phyloP scores from a whole-genome alignment of 768 basidiomycete species.

The Galerina marginata region DNA sequence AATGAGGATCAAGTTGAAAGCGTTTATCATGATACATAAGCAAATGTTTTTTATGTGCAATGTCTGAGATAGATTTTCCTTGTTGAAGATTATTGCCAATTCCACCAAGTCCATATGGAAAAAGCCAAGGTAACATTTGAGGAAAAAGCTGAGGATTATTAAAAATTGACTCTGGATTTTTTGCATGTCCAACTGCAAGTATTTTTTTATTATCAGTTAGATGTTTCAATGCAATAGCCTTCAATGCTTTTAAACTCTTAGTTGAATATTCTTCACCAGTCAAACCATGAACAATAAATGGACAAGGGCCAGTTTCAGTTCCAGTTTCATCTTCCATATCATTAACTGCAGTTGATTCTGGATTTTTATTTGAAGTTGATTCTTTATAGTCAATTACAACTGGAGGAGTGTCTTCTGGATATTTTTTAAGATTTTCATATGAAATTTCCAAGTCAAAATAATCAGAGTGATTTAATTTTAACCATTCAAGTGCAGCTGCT shows the following conservation, averaged over 20 bases:
- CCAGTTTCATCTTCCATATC: slow-evolving; percentile 34
- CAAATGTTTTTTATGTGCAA: slow-evolving; percentile 30
- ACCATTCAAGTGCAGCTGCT: slow-evolving; percentile 35
- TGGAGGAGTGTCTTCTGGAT: slow-evolving; percentile 27
- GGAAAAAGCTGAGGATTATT: slow-evolving; percentile 43
- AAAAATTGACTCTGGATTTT: slow-evolving; percentile 33
- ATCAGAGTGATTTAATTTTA: slow-evolving; percentile 40
- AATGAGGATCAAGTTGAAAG: slow-evolving; percentile 41
- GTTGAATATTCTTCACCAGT: slow-evolving; percentile 29
- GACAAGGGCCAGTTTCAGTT: slow-evolving; percentile 31
- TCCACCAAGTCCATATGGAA: slow-evolving; percentile 43
- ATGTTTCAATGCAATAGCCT: slow-evolving; percentile 30
- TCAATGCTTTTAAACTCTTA: slow-evolving; percentile 22
- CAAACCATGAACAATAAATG: slow-evolving; percentile 44
- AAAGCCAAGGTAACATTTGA: slow-evolving; percentile 45
- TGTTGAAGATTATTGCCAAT: slow-evolving; percentile 19
- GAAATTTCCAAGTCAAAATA: slow-evolving; percentile 38
- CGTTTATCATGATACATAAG: slow-evolving; percentile 46
- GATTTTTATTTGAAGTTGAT: slow-evolving; percentile 16
- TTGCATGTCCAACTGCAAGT: slow-evolving; percentile 33
- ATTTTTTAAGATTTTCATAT: slow-evolving; percentile 26
- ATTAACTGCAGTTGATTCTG: slow-evolving; percentile 30
- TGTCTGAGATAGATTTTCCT: slow-evolving; percentile 13
- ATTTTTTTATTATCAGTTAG: slow-evolving; percentile 29
- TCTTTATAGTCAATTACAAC: slow-evolving; percentile 20